These are phyloP conservation scores for Puccinia hordei DNA, from an alignment of 1,284 basidiomycete genomes.

Conservation along the genomic window DNA sequence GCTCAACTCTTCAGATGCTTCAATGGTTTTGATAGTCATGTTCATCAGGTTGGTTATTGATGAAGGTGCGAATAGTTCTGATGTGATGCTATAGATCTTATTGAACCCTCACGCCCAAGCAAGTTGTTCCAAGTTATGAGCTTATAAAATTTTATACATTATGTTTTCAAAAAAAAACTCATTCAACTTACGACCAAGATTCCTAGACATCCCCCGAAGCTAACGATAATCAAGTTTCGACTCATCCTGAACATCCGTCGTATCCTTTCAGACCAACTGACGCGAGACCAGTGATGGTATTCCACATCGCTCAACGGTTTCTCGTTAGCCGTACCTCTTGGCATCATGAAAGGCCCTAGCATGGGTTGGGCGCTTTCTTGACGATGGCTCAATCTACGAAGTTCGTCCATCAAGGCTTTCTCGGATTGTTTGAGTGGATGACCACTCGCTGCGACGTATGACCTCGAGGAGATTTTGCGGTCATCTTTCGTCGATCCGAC, in stretches of 20 bases:
- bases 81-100: slow-evolving; percentile 46
- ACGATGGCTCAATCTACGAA: slow-evolving; percentile 21
- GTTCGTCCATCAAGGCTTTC: slow-evolving; percentile 29
- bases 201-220: slow-evolving; percentile 30
- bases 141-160: neutral
- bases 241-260: neutral
- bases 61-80: slow-evolving; percentile 45
- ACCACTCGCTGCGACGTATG: neutral
- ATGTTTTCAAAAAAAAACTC: neutral
- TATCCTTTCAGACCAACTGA: slow-evolving; percentile 15
- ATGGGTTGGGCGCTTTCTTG: slow-evolving; percentile 16
- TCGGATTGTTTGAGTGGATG: neutral
- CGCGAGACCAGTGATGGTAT: slow-evolving; percentile 22
- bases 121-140: neutral
- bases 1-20: neutral
- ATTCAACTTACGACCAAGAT: slow-evolving; percentile 29
- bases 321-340: neutral
- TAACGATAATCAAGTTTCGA: slow-evolving; percentile 28
- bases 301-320: neutral
- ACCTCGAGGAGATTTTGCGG: neutral
- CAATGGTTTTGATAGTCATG: slow-evolving; percentile 15
- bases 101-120: neutral
- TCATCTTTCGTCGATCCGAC: neutral
- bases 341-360: slow-evolving; percentile 31
- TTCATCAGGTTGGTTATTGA: slow-evolving; percentile 35